phyloP scores from a whole-genome alignment of 495 filamentous ascomycete species.

The Glarea lozoyensis region DNA sequence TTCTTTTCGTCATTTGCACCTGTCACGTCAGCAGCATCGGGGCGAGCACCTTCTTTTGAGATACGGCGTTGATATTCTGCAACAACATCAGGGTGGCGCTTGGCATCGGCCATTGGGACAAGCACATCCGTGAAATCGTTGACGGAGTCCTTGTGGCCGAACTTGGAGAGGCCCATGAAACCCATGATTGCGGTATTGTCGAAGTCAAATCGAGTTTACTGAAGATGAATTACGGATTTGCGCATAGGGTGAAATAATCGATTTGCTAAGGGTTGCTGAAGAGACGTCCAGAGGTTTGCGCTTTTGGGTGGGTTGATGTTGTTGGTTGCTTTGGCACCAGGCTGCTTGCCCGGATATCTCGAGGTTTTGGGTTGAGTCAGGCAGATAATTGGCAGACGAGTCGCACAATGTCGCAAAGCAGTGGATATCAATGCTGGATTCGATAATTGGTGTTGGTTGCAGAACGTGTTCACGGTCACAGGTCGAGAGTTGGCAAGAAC shows the following conservation, averaged over 20 bases:
- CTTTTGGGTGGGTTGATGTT: no score
- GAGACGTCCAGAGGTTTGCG: no score
- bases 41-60: conserved; percentile 15
- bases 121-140: conserved; percentile 35
- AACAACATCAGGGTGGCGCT: conserved; percentile 31
- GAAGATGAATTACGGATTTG: background rate
- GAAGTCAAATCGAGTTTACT: background rate
- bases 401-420: no score
- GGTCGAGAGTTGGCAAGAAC: no score
- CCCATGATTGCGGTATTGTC: background rate
- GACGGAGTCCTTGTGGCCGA: conserved; percentile 26
- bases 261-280: background rate
- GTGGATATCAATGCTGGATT: no score
- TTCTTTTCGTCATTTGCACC: conserved; percentile 8
- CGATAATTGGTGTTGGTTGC: no score
- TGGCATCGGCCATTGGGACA: conserved; percentile 37
- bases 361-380: no score
- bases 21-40: conserved; percentile 2
- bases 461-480: no score
- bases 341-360: no score
- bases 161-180: background rate
- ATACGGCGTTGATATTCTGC: conserved; percentile 26
- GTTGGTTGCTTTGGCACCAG: no score
- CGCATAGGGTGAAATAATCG: background rate
- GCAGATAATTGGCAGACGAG: no score